Evolutionary conservation across 1,139 yeast genomes (phyloP), one percentile per base, ranked within the genome.

Genomic region (Hemisphaericaspora xylanilytica): DNA sequence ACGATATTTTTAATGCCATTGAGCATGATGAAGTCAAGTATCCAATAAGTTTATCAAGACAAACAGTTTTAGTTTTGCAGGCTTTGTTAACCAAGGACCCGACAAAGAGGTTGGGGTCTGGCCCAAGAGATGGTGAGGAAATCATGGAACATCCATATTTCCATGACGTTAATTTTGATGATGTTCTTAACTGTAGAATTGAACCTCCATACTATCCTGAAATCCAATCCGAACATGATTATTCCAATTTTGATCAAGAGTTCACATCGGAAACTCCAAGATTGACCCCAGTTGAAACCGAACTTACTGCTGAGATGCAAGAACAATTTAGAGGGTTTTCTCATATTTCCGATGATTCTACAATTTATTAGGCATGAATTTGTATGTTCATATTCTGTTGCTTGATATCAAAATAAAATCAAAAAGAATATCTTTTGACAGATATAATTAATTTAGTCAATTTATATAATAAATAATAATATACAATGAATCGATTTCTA

Each of bases 261-360:
- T 92, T 92, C 58, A 92, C 98, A 1, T 80, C 88, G 2, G 97
- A 94, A 57, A 86, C 95, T 24, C 97, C 98, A 28, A 83, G 95
- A 38, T 73, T 92, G 62, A 92, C 98, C 0, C 98, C 98, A 1
- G 92, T 92, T 36, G 92, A 87, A 45, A 84, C 96, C 13, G 82
- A 86, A 4, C 73, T 92, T 58, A 85, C 95, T 12, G 80, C 94
- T 1, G 81, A 82, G 32, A 85, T 86, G 81, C 98, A 92, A 70
- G 97, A 92, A 55, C 95, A 88, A 67, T 92, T 92, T 75, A 80
- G 97, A 55, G 98, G 98, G 3, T 92, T 92, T 64, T 87, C 97
- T 2, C 92, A 88, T 59, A 80, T 88, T 55, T 80, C 87, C 32
- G 95, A 85, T 32, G 86, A 80, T 38, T 73, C 73, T 5, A 59